Percentiles rank a stretch among this genome's conserved stretches.
Evolutionary conservation across 1,139 yeast genomes (phyloP).

Genomic region (Suhomyces yuchorum): DNA sequence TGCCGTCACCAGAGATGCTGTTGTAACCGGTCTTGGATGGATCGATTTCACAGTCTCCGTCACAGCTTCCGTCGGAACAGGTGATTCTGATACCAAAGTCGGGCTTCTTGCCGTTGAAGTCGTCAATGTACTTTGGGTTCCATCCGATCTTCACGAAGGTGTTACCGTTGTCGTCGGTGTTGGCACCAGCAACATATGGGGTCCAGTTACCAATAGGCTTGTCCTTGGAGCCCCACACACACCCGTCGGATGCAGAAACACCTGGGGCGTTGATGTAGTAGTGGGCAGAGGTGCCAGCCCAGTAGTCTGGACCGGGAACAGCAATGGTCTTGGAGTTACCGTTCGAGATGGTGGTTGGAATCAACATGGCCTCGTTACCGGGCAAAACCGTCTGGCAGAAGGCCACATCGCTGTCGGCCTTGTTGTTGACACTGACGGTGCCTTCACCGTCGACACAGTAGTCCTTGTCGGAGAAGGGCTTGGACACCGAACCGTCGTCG

Average conservation of each 20-base stretch:
- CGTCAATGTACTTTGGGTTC: slow-evolving; percentile 82
- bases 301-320: slow-evolving; percentile 78
- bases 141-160: slow-evolving; percentile 85
- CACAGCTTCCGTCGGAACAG: slow-evolving; percentile 69
- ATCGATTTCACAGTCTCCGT: slow-evolving; percentile 79
- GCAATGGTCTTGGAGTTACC: slow-evolving; percentile 58
- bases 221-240: slow-evolving; percentile 76
- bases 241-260: slow-evolving; percentile 70
- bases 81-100: slow-evolving; percentile 70
- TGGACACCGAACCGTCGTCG: slow-evolving; percentile 64
- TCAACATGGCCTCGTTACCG: slow-evolving; percentile 91
- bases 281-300: slow-evolving; percentile 82
- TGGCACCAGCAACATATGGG: slow-evolving; percentile 91
- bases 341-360: slow-evolving; percentile 67
- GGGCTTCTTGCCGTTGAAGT: slow-evolving; percentile 58
- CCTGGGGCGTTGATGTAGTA: slow-evolving; percentile 89
- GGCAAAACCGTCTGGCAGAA: slow-evolving; percentile 93
- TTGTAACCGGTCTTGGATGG: slow-evolving; percentile 64
- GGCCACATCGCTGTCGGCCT: slow-evolving; percentile 59
- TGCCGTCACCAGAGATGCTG: slow-evolving; percentile 46
- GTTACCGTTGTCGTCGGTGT: slow-evolving; percentile 65
- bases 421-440: slow-evolving; percentile 62
- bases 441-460: slow-evolving; percentile 81
- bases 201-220: slow-evolving; percentile 87
- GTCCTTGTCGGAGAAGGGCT: slow-evolving; percentile 57